These are phyloP conservation scores for Pseudocercospora vitis DNA, from an alignment of 2,329 filamentous ascomycete genomes.

Conservation along the genomic window DNA sequence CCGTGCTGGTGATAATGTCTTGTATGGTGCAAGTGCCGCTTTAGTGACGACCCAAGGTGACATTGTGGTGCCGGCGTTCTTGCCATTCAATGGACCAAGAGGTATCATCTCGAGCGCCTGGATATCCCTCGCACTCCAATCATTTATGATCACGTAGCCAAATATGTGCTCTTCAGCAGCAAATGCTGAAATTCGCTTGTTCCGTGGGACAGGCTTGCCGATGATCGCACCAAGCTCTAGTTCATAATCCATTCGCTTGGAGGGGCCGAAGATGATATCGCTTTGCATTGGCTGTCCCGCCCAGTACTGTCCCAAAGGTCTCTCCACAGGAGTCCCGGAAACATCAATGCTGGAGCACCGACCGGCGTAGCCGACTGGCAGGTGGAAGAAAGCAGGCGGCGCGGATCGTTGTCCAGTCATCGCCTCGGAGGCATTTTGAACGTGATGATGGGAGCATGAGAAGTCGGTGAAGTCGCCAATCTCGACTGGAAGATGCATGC, in stretches of 20 bases:
- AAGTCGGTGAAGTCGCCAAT: conserved; percentile 61
- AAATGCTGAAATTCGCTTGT: conserved; percentile 39
- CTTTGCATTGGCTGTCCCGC: conserved; percentile 45
- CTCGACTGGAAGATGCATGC: conserved; percentile 56
- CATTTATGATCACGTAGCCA: conserved; percentile 60
- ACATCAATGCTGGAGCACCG: conserved; percentile 55
- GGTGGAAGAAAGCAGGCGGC: conserved; percentile 50
- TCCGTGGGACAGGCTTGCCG: conserved; percentile 42
- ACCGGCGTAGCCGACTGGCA: conserved; percentile 56
- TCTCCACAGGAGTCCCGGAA: conserved; percentile 50
- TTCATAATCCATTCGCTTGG: conserved; percentile 49
- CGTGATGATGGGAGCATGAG: conserved; percentile 54
- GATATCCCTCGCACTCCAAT: conserved; percentile 64
- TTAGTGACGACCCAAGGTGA: conserved; percentile 62
- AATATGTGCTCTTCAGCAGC: conserved; percentile 58
- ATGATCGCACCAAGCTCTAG: conserved; percentile 50
- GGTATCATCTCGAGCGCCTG: conserved; percentile 62
- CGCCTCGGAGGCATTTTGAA: conserved; percentile 50
- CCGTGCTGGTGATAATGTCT: conserved; percentile 25
- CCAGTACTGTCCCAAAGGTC: conserved; percentile 50
- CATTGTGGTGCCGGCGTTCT: conserved; percentile 60
- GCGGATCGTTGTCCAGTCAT: conserved; percentile 43
- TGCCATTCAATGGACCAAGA: conserved; percentile 61
- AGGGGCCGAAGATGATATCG: conserved; percentile 51
- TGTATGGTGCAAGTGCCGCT: conserved; percentile 51